Base-by-base conservation (phyloP, 768 basidiomycete genomes). In the Leucocoprinus sp. region DNA sequence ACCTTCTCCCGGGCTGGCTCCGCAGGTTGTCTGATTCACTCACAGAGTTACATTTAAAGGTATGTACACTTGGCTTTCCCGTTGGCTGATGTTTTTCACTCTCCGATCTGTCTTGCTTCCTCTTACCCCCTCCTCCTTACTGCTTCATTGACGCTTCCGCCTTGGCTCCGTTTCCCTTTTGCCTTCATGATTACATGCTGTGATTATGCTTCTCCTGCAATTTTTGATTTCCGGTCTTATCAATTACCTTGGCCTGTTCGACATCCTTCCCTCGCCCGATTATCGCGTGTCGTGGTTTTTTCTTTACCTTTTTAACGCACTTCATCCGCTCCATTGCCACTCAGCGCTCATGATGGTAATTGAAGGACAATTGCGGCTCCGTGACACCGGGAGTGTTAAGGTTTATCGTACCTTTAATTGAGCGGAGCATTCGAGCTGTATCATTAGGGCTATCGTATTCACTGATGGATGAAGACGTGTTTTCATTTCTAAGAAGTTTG, bases 401-500 rank as follows among this genome's bases (percentile, higher is more conserved):
- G 15, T 64, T 68, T 0, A 59, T 78, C 41, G 8, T 67, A 4
- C 71, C 73, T 0, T 60, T 64, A 24, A 42, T 76, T 1, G 49
- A 58, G 33, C 36, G 55, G 37, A 56, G 51, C 14, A 50, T 74
- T 17, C 55, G 54, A 8, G 57, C 65, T 9, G 59, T 80, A 34
- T 66, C 70, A 2, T 52, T 80, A 2, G 78, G 79, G 0, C 51
- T 81, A 1, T 80, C 79, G 0, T 82, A 80, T 53, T 79, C 79
- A 1, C 62, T 82, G 36, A 69, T 69, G 0, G 63, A 80, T 50
- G 64, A 67, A 23, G 74, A 80, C 45, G 64, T 78, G 3, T 78
- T 76, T 53, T 42, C 52, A 4, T 75, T 75, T 49, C 58, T 79
- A 11, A 55, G 56, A 1, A 57, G 70, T 27, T 56, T 80, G 2